Base-by-base conservation (phyloP, 2,329 filamentous ascomycete species). In the Pseudocercospora vitis region DNA sequence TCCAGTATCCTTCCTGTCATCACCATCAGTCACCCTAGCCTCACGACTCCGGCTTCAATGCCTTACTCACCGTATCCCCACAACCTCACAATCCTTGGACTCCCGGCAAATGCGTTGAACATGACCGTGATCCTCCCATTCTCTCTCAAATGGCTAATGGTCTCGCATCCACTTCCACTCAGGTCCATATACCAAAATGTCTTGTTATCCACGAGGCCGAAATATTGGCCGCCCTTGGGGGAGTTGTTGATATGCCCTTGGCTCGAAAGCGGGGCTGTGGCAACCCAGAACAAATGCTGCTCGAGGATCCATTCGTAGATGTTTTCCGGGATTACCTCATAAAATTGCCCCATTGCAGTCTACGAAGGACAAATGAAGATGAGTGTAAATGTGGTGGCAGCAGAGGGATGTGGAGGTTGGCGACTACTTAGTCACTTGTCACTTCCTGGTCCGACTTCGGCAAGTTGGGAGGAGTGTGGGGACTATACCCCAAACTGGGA, bases 101-200 rank as follows among this genome's bases (percentile, higher is more conserved):
- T 62, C 3, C 74, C 74, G 3, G 67, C 63, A 52, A 75, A 76
- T 3, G 73, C 73, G 53, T 71, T 71, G 60, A 76, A 73, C 64
- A 71, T 68, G 48, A 76, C 63, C 31, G 70, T 73, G 29, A 76
- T 73, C 8, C 73, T 57, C 1, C 72, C 74, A 59, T 77, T 77
- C 52, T 77, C 74, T 54, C 73, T 65, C 7, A 77, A 59, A 49
- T 77, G 74, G 0, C 69, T 65, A 24, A 73, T 71, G 0, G 74
- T 77, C 57, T 77, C 74, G n/a, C 71, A 65, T 6, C 74, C 74
- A 11, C 65, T 69, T 9, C 74, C 74, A 1, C 68, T 70, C 0
- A 76, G 65, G 49, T 77, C 74, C 59, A 75, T 67, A 56, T 75
- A 77, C 73, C 73, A 76, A 63, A 76, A 77, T 0, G 68, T 67